Evolutionary conservation across 164 flowering plant species (phyloP), one percentile per base, ranked within the genome.

Genomic region (Chloranthus sessilifolius): DNA sequence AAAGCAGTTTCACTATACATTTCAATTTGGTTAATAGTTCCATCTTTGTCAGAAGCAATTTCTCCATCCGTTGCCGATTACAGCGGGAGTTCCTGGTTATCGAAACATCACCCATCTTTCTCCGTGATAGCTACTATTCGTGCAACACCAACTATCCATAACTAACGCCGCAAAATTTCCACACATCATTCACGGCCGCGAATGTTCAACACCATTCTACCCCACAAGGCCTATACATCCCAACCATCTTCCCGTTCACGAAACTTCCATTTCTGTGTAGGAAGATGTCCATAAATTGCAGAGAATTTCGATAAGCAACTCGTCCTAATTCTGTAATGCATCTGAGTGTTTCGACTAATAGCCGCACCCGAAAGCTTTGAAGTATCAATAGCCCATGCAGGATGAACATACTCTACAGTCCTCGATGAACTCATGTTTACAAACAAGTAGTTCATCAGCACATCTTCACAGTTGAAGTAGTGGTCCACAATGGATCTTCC

Each of bases 391-490:
- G 82, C 85, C 92, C 85, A 83, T 5, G 85, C 65, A 1, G 92
- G 92, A 41, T 61, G 79, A 34, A 87, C 83, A 33, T 87, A 87
- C 52, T 87, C 89, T 0, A 87, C 89, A 0, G 77, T 69, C 54
- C 56, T 50, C 0, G 68, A 56, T 2, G 71, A 44, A 58, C 84
- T 81, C 12, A 81, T 63, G 39, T 86, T 83, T 27, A 81, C 85
- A 50, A 79, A 76, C 63, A 86, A 59, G 62, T 63, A 81, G 55
- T 86, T 86, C 78, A 86, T 11, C 24, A 83, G 65, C 46, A 86
- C 77, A 50, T 86, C 95, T 59, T 86, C 95, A 26, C 95, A 86
- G 68, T 86, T 83, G 44, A 86, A 83, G n/a, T 37, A 46, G 52
- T 64, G 59, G 56, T 86, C 86, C 29, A 86, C 91, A 4, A 72